A percentile compares a stretch with the other conserved stretches of the same genome.
Conservation (phyloP, 441 rosid genomes). For the Populus hybrid region DNA sequence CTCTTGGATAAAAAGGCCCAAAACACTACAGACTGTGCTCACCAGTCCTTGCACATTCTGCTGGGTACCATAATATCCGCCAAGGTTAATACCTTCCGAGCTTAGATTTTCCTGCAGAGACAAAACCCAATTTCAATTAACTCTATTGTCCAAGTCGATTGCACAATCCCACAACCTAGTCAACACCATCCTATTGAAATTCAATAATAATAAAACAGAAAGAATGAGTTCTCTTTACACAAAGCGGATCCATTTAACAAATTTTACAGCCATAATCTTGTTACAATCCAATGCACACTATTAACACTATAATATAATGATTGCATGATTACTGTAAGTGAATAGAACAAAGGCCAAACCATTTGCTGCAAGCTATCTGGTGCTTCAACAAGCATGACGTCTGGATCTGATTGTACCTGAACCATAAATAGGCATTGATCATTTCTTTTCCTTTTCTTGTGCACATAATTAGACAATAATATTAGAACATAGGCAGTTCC, state of each 20-base stretch:
- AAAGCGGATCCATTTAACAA: background rate
- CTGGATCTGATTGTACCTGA: slow-evolving; percentile 67
- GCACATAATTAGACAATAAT: background rate
- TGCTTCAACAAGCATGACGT: slow-evolving; percentile 52
- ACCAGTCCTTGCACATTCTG: slow-evolving; percentile 69
- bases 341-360: slow-evolving; percentile 48
- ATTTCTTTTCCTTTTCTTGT: slow-evolving; percentile 8
- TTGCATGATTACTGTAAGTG: background rate
- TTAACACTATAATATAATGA: background rate
- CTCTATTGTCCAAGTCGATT: slow-evolving; percentile 5
- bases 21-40: slow-evolving; percentile 5
- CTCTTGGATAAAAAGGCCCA: background rate
- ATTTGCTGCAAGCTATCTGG: slow-evolving; percentile 71
- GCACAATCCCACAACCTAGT: slow-evolving; percentile 7
- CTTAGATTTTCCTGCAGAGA: slow-evolving; percentile 61
- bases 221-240: background rate
- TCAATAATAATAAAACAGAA: background rate
- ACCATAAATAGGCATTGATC: slow-evolving; percentile 14
- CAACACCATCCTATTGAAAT: background rate
- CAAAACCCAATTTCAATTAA: slow-evolving; percentile 5
- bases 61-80: slow-evolving; percentile 58
- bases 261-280: background rate
- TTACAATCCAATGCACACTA: background rate
- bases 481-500: slow-evolving; percentile 13
- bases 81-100: slow-evolving; percentile 55